Evolutionary conservation across 2,329 filamentous ascomycete genomes (phyloP), one percentile per base, ranked within the genome.

Genomic region (Podosphaera leucotricha): DNA sequence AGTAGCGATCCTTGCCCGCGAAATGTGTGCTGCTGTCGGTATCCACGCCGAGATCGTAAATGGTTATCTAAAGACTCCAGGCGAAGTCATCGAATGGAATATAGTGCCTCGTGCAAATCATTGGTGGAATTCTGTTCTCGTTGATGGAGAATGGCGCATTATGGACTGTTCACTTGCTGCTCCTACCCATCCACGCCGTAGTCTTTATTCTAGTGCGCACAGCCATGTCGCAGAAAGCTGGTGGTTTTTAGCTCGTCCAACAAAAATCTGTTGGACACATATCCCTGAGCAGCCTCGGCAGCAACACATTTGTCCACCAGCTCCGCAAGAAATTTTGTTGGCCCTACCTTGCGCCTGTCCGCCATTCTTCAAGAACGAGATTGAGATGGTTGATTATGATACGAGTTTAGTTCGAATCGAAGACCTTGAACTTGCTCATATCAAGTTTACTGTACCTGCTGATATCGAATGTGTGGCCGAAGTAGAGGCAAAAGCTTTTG

Each of bases 81-180:
- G 87, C 0, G 90, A 95, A 54, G 64, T 77, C 6, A 66, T 80
- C 1, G 86, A 95, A 53, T 66, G 85, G 38, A 81, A 80, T 48
- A 78, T 79, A 46, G 74, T 87, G 59, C 82, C 83, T n/a, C 75
- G 78, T 24, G 71, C 87, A 0, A 98, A 98, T 55, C 90, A 98
- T 62, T 95, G 81, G 76, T 98, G 90, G 90, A 98, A 98, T 53
- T 77, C 84, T 0, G 83, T 95, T 16, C 64, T 94, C 30, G 77
- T 94, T 7, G 90, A 98, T 59, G 79, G 81, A 19, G 85, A 94
- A 61, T 98, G 90, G 90, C 80, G 90, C 43, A 80, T 95, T 51
- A 83, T 98, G 65, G 90, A 98, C 60, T 90, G 84, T 59, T 92
- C 84, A 30, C 67, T 98, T 41, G 85, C 90, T 3, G 86, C 80